phyloP scores from a whole-genome alignment of 306 rosid species.

The Quercus aquifolioides region DNA sequence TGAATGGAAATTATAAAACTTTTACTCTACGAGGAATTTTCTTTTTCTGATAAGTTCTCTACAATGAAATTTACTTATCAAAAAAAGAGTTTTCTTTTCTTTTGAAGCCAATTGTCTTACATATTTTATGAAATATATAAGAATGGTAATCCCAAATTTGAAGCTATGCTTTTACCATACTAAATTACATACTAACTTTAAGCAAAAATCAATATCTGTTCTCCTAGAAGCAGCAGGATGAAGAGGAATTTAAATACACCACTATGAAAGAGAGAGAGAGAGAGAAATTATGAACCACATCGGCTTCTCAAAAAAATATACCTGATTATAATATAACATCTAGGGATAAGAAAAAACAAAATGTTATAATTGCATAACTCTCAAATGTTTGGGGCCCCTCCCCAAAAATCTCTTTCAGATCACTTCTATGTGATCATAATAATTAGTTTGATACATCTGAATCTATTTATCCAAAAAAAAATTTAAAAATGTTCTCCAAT shows the following conservation, averaged over 20 bases:
- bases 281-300: background rate
- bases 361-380: background rate
- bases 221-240: background rate
- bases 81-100: background rate
- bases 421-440: background rate
- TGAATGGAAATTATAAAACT: background rate
- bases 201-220: background rate
- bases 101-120: background rate
- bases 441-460: background rate
- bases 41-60: too few species aligned
- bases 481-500: background rate
- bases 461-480: background rate
- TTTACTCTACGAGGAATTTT: too few species aligned
- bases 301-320: background rate
- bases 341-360: background rate
- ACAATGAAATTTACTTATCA: too few species aligned
- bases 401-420: constrained; percentile 12
- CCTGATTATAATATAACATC: background rate
- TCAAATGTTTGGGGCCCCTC: constrained; percentile 9
- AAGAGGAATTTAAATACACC: background rate
- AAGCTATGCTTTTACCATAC: background rate
- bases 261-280: background rate
- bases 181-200: background rate
- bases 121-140: background rate
- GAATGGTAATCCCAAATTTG: background rate